phyloP scores from a whole-genome alignment of 2,329 filamentous ascomycete species.

The Nothomitra cinnamomea region DNA sequence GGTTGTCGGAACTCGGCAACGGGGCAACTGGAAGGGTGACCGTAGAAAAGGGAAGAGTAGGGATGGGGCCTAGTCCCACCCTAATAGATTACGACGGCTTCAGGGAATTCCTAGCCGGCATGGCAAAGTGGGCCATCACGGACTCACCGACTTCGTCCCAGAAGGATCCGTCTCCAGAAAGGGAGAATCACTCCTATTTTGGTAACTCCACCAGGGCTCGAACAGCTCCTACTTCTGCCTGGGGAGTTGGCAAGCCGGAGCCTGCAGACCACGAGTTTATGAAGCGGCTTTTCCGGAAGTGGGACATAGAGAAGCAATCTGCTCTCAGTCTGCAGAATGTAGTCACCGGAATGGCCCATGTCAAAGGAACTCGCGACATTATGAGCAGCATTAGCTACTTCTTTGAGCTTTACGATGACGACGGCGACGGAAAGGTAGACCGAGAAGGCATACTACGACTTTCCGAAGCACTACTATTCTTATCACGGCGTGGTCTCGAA shows the following conservation, averaged over 20 bases:
- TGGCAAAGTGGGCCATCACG: slow-evolving; percentile 84
- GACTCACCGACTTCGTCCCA: slow-evolving; percentile 53
- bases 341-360: slow-evolving; percentile 72
- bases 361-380: slow-evolving; percentile 88
- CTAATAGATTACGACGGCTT: slow-evolving; percentile 97
- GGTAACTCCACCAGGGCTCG: slow-evolving; percentile 38
- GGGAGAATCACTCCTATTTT: slow-evolving; percentile 41
- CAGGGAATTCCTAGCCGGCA: slow-evolving; percentile 76
- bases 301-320: slow-evolving; percentile 67
- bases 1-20: slow-evolving; percentile 23
- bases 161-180: slow-evolving; percentile 31
- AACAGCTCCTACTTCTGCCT: slow-evolving; percentile 30
- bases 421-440: slow-evolving; percentile 78
- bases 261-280: slow-evolving; percentile 94
- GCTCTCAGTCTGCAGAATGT: slow-evolving; percentile 79
- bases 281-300: slow-evolving; percentile 68
- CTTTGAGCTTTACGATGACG: slow-evolving; percentile 92
- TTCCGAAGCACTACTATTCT: slow-evolving; percentile 81
- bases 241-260: slow-evolving; percentile 41
- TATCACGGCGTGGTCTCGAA: slow-evolving; percentile 75
- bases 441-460: slow-evolving; percentile 89
- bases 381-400: slow-evolving; percentile 98
- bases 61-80: slow-evolving; percentile 72
- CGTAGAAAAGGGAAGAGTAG: slow-evolving; percentile 72
- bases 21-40: slow-evolving; percentile 29